phyloP scores from a whole-genome alignment of 2,329 filamentous ascomycete genomes.

The Chaetomiaceae sp. region DNA sequence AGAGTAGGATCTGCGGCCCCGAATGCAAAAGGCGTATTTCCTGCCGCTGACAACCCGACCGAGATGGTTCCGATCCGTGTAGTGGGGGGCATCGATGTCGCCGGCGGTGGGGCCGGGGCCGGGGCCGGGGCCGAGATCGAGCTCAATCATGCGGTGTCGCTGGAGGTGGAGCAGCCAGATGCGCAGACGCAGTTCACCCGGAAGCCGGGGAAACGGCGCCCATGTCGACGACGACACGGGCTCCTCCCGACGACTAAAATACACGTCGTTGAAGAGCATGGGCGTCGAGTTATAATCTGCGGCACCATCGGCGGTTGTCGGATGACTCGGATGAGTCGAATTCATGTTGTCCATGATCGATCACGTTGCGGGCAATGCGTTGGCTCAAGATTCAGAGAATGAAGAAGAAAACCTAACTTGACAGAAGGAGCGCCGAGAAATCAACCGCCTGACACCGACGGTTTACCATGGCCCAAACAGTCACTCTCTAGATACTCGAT shows the following conservation, averaged over 20 bases:
- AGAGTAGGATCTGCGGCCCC: not conserved
- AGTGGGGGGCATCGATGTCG: not conserved
- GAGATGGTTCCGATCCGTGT: not conserved
- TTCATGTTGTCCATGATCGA: too few species aligned
- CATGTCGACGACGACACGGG: not conserved
- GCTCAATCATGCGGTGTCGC: not conserved
- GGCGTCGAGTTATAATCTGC: too few species aligned
- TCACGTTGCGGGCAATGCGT: too few species aligned
- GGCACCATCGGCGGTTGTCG: too few species aligned
- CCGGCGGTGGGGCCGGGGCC: not conserved
- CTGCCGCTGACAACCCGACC: constrained; percentile 8
- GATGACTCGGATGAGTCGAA: too few species aligned
- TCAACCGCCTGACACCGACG: too few species aligned
- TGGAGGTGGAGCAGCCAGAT: not conserved
- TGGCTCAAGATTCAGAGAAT: too few species aligned
- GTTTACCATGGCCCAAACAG: too few species aligned
- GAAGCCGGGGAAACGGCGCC: constrained; percentile 1
- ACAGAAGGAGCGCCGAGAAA: too few species aligned
- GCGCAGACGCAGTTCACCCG: not conserved
- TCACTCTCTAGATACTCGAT: too few species aligned
- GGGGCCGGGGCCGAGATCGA: not conserved
- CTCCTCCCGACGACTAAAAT: not conserved
- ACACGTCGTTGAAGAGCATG: not conserved
- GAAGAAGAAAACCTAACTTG: too few species aligned
- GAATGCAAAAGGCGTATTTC: not conserved